phyloP scores from a whole-genome alignment of 345 rosid species.

The Abelmoschus esculentus region DNA sequence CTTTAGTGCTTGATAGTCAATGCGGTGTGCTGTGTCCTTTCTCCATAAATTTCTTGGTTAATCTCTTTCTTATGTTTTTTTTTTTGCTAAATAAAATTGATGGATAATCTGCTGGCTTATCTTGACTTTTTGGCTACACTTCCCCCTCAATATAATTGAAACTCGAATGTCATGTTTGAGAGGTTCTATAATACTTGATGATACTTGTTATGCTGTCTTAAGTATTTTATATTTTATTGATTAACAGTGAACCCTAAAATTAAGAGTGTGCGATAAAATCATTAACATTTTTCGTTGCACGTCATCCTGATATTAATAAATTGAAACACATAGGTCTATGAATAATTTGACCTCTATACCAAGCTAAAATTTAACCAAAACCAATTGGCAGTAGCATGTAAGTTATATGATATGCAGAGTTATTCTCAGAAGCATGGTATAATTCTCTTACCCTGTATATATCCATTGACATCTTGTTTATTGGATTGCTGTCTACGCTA shows the following conservation, averaged over 20 bases:
- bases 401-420: neutral
- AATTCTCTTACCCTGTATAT: neutral
- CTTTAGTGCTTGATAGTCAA: constrained; percentile 2
- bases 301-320: neutral
- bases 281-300: neutral
- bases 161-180: neutral
- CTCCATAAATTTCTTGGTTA: neutral
- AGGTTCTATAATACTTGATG: neutral
- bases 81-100: neutral
- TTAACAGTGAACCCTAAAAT: neutral
- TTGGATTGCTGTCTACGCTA: neutral
- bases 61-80: neutral
- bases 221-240: neutral
- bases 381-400: neutral
- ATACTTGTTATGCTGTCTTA: neutral
- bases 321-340: constrained; percentile 2
- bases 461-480: neutral
- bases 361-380: neutral
- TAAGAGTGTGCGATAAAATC: neutral
- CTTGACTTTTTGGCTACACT: neutral
- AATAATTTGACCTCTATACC: neutral
- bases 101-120: neutral
- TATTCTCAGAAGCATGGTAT: neutral
- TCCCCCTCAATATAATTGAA: neutral
- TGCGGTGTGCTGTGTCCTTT: neutral